Conservation (phyloP, 768 basidiomycete genomes). For the Pholiota molesta region DNA sequence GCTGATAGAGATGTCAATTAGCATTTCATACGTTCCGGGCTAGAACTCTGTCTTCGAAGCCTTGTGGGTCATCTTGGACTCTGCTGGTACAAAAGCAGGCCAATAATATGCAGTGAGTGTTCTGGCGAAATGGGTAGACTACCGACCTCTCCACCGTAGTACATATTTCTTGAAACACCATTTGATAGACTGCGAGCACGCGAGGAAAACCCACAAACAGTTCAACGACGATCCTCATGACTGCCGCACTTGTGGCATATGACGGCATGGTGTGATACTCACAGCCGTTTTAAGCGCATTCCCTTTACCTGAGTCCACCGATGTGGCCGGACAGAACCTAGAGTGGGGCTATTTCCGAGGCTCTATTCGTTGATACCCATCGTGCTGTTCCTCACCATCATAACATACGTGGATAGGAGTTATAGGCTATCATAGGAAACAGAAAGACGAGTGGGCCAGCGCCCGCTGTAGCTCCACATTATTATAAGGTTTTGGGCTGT, state of each 20-base stretch:
- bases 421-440: too few relatives aligned
- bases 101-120: too few relatives aligned
- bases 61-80: too few relatives aligned
- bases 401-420: neutral
- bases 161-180: too few relatives aligned
- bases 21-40: neutral
- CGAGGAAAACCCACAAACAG: neutral
- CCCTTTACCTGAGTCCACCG: constrained; percentile 12
- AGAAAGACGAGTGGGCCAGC: too few relatives aligned
- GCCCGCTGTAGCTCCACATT: neutral
- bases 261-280: neutral
- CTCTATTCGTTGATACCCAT: neutral
- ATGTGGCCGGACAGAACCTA: constrained; percentile 8
- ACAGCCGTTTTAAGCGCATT: constrained; percentile 8
- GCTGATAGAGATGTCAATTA: neutral
- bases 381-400: neutral
- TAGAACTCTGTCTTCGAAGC: too few relatives aligned
- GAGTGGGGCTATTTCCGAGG: constrained; percentile 9
- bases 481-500: neutral
- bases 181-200: neutral
- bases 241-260: neutral
- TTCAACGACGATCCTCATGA: neutral
- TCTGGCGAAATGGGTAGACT: too few relatives aligned
- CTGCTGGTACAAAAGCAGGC: too few relatives aligned
- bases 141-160: too few relatives aligned